Evolutionary conservation across 768 basidiomycete genomes (phyloP), one percentile per base, ranked within the genome.

Genomic region (Mycena crocata): DNA sequence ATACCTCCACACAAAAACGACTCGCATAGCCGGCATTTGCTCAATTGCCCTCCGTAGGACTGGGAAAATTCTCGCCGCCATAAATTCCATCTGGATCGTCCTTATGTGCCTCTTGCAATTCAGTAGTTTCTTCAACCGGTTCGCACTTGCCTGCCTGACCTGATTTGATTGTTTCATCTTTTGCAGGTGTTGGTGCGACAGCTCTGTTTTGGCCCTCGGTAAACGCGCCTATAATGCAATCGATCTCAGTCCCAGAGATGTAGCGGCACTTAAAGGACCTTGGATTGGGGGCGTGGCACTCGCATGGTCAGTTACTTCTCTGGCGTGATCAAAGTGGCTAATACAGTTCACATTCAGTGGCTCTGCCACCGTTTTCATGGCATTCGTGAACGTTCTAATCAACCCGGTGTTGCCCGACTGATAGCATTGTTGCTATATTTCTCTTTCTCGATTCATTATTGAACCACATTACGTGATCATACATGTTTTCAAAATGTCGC

Each of bases 81-180:
- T 59, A 19, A 78, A 76, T 57, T 60, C 71, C 13, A 21, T 71
- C 21, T 72, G 75, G 72, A 68, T 77, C n/a, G 37, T 76, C 14
- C 28, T 71, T 21, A 57, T 68, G 5, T 76, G 73, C 44, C 24
- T 77, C 3, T 74, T 77, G 30, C 75, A 74, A 45, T 78, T 76
- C 48, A 64, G 49, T 35, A 68, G 68, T 30, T 69, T 74, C 50
- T 73, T 64, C 42, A 58, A 74, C 26, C 19, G 56, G 40, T 76
- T 73, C 30, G 9, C n/a, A 15, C 35, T 19, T 7, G 6, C 31
- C 48, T 49, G 30, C 17, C 15, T 49, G n/a, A n/a, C 32, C 19
- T 13, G 48, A 21, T 37, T 32, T 37, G 2, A 14, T 26, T 35
- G 1, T 52, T 37, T 30, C 26, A 66, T 72, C 46, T 71, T 58